Base-by-base conservation (phyloP, 1,284 basidiomycete species). In the Cryptococcus jaspeensis region DNA sequence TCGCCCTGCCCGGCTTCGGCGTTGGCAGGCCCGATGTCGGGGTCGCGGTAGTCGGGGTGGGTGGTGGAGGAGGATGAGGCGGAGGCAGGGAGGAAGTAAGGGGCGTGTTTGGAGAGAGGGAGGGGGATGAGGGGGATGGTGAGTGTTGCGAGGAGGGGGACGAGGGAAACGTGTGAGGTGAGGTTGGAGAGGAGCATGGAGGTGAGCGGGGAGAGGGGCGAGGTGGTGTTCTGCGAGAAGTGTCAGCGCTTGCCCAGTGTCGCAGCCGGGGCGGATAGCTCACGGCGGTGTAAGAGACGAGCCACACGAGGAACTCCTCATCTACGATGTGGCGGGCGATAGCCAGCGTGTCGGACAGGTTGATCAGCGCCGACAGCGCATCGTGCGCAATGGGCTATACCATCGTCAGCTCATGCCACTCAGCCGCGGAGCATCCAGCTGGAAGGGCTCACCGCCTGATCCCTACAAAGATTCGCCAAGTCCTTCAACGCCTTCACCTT, bases 131-230 rank as follows among this genome's bases (percentile, higher is more conserved):
- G 80, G 1, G 85, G 78, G 49, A 94, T 81, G 54, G 83, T 84
- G 36, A 94, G 79, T 2, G 81, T 80, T 3, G 94, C 80, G 11
- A 97, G 78, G 1, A 82, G 75, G 3, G 85, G 80, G 61, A 88
- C 87, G 49, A 89, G 83, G 0, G 83, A 79, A 5, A 90, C 82
- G 52, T 90, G 86, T 13, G 90, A 85, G 15, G 92, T 92, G 43
- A 98, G 81, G 77, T 99, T 99, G 18, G 94, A 97, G 6, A 99
- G 83, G 1, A 99, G 83, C 96, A 99, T 99, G 35, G 91, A 86
- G 1, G 93, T 92, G 11, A 98, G 84, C 79, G 98, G 95, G 35
- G 93, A 92, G 18, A 97, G 85, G 52, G 90, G 85, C 4, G 94
- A 88, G 60, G 89, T 85, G 6, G 90, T 87, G 77, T 95, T 89